Evolutionary conservation across 164 flowering plant genomes (phyloP), one percentile per base, ranked within the genome.

Genomic region (Platanus orientalis): DNA sequence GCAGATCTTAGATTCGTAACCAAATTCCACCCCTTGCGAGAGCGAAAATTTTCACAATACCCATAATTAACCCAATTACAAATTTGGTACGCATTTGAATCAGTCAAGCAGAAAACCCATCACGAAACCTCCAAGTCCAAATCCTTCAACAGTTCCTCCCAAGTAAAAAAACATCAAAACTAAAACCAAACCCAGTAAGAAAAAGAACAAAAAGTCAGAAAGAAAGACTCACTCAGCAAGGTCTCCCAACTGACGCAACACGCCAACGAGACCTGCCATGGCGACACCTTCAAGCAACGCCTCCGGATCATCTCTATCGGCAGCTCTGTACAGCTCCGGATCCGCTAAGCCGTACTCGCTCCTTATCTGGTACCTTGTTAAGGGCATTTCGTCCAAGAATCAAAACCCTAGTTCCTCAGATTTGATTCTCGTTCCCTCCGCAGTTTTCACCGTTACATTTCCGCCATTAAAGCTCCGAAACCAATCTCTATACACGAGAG

Each of bases 211-310:
- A 27, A 58, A 9, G 9, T 10, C 5, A 7, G 58, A 6, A 20
- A 62, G 5, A 32, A 16, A 21, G 24, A 81, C 92, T 76, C 26
- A 95, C 99, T 92, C 94, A 25, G 99, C 92, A 1, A 95, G 87
- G 81, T 95, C 99, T 3, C 99, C 99, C 49, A 95, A 78, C 85
- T 95, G 97, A 17, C 99, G 90, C 49, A 95, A 68, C 48, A 95
- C 76, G 29, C 99, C 99, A 23, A 92, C 92, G 28, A 95, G 92
- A 54, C 97, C 99, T 13, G 99, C 89, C 97, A 95, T 89, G 74
- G 99, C 96, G 36, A 95, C 94, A 26, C 92, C 99, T 80, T 95
- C 99, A 21, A 95, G 83, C 6, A 95, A 56, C 23, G 97, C 97
- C 56, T 95, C 97, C 20, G 99, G 97, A 73, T 95, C 99, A 84